Evolutionary conservation across 768 basidiomycete genomes (phyloP), one percentile per base, ranked within the genome.

Genomic region (Suillus subaureus): DNA sequence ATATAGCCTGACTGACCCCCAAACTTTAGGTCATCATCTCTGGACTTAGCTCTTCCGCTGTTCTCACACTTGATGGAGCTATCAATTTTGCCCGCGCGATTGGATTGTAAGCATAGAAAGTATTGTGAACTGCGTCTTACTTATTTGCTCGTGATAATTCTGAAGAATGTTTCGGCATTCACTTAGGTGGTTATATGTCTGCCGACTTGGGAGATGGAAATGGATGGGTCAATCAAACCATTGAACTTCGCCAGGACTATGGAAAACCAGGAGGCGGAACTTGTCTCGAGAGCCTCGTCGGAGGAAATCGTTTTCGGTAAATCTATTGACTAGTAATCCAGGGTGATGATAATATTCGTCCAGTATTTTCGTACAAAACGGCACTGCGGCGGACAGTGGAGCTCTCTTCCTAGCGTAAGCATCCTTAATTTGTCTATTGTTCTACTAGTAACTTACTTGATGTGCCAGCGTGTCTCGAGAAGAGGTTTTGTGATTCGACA

Each of bases 361-460:
- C 68, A 87, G 87, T 18, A 79, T 86, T 6, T 89, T 73, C 73
- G 81, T 81, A 49, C 89, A 91, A 73, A 86, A 89, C 67, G 89
- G 89, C 1, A 72, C 84, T 4, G 26, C 37, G 18, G 89, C 88
- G 2, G 49, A 82, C 60, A 84, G 74, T 39, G 79, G 79, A 0
- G 82, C 84, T 4, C 73, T 89, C 33, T 92, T 91, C 74, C 79
- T 88, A 23, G 86, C 85, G 85, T 87, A 72, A 69, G 85, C 75
- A 2, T 3, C 37, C 26, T 52, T 40, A 6, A 55, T 35, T 45
- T 9, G 12, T 4, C 18, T 15, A 13, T 33, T 40, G 49, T 23
- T 21, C 42, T 18, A 40, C 28, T 35, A 52, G 37, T 31, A 45
- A 31, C 23, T 62, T 15, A 65, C 47, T 51, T 28, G 6, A 54